These are phyloP conservation scores for Colletotrichum brevisporum DNA, from an alignment of 2,329 filamentous ascomycete species.

Conservation along the genomic window DNA sequence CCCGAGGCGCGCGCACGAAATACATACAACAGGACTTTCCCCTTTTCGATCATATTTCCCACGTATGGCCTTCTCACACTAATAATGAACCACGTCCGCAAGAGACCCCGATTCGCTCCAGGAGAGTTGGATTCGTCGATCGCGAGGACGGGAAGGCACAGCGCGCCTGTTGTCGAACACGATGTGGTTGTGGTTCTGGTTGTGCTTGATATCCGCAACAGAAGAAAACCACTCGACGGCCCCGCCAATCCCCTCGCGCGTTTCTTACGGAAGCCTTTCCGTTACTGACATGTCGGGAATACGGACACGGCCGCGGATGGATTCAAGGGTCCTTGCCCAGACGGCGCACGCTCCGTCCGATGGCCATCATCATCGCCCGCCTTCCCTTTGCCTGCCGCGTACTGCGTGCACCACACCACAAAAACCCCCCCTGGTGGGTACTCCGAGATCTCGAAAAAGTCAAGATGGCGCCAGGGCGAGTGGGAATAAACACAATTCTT, in stretches of 20 bases:
- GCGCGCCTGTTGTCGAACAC: too few relatives aligned
- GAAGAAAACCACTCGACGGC: background rate
- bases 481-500: constrained; percentile 12
- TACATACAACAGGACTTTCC: background rate
- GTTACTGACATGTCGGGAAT: background rate
- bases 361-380: background rate
- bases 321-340: background rate
- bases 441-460: background rate
- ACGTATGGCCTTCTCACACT: background rate
- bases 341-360: constrained; percentile 17
- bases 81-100: too few relatives aligned
- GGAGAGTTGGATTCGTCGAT: constrained; percentile 9
- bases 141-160: background rate
- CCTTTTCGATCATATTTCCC: constrained; percentile 11
- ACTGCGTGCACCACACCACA: constrained; percentile 1
- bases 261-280: background rate
- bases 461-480: background rate
- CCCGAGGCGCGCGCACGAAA: background rate
- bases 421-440: background rate
- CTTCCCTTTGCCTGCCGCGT: constrained; percentile 16
- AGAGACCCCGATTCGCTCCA: background rate
- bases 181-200: too few relatives aligned
- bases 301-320: background rate
- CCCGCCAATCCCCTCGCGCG: background rate
- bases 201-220: too few relatives aligned